These are phyloP conservation scores for Tephrocybe sp. DNA, from an alignment of 768 basidiomycete genomes.

Conservation along the genomic window DNA sequence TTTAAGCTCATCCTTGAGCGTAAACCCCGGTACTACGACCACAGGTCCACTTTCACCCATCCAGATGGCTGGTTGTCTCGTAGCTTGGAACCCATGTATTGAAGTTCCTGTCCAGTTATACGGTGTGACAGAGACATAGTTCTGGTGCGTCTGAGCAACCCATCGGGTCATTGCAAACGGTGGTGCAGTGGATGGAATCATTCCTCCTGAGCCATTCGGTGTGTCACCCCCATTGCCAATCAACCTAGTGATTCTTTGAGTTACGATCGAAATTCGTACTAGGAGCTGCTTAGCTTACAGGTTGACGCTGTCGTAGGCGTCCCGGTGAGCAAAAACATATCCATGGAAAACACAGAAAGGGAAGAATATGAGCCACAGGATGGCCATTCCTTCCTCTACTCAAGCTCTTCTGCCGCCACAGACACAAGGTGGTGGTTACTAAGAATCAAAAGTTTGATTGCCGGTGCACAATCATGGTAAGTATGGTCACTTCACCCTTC, in stretches of 20 bases:
- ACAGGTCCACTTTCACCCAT: slow-evolving; percentile 79
- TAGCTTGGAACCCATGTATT: slow-evolving; percentile 76
- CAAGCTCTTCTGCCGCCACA: too few relatives aligned
- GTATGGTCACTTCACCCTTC: too few relatives aligned
- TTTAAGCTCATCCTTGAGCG: slow-evolving; percentile 20
- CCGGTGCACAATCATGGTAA: too few relatives aligned
- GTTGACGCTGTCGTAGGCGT: slow-evolving; percentile 29
- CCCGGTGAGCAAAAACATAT: slow-evolving; percentile 5
- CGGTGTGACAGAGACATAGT: slow-evolving; percentile 71
- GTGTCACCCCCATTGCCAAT: slow-evolving; percentile 74
- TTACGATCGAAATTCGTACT: background rate
- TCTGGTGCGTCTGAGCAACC: slow-evolving; percentile 77
- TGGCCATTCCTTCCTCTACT: too few relatives aligned
- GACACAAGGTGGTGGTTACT: too few relatives aligned
- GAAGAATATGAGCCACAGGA: too few relatives aligned
- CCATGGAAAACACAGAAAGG: too few relatives aligned
- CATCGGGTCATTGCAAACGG: slow-evolving; percentile 87
- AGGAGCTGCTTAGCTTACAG: slow-evolving; percentile 18
- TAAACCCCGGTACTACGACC: slow-evolving; percentile 55
- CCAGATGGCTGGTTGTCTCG: slow-evolving; percentile 86
- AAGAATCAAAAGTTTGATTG: too few relatives aligned
- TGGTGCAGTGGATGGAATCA: slow-evolving; percentile 73
- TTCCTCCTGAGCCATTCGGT: slow-evolving; percentile 70
- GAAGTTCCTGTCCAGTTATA: slow-evolving; percentile 56
- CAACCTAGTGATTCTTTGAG: slow-evolving; percentile 27